A percentile compares a stretch with the other conserved stretches of the same genome.
phyloP scores from a whole-genome alignment of 257 asterid genomes.

The Mentha longifolia region DNA sequence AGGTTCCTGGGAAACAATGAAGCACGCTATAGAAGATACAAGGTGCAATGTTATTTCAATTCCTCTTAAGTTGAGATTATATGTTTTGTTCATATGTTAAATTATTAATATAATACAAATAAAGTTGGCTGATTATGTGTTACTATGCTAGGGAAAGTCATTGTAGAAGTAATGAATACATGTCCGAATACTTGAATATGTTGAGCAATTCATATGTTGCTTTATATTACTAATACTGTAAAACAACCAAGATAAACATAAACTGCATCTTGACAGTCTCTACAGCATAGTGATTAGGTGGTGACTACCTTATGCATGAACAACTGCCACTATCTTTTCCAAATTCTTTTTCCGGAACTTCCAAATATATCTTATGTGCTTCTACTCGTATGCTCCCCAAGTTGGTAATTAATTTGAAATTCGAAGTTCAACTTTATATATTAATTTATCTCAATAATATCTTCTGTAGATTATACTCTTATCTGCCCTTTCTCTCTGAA shows the following conservation, averaged over 20 bases:
- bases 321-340: slow-evolving; percentile 3
- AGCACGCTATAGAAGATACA: slow-evolving; percentile 95
- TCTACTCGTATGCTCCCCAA: neutral
- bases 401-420: slow-evolving; percentile 5
- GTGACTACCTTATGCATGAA: neutral
- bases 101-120: slow-evolving; percentile 7
- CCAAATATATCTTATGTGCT: neutral
- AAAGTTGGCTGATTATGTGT: slow-evolving; percentile 15
- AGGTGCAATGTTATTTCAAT: slow-evolving; percentile 58
- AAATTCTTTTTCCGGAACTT: neutral
- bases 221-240: neutral
- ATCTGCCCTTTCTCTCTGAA: too few relatives aligned
- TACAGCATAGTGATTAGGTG: neutral
- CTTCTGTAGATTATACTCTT: neutral
- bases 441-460: neutral
- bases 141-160: slow-evolving; percentile 21
- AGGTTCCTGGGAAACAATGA: slow-evolving; percentile 92
- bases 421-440: neutral
- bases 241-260: slow-evolving; percentile 1
- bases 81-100: slow-evolving; percentile 12
- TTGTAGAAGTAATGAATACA: slow-evolving; percentile 25
- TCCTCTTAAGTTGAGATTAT: slow-evolving; percentile 18
- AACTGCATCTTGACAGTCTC: slow-evolving; percentile 3
- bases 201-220: neutral
- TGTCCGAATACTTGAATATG: slow-evolving; percentile 13